A percentile compares a stretch with the other conserved stretches of the same genome.
Conservation (phyloP, 2,329 filamentous ascomycete genomes). For the Cercospora sp. region DNA sequence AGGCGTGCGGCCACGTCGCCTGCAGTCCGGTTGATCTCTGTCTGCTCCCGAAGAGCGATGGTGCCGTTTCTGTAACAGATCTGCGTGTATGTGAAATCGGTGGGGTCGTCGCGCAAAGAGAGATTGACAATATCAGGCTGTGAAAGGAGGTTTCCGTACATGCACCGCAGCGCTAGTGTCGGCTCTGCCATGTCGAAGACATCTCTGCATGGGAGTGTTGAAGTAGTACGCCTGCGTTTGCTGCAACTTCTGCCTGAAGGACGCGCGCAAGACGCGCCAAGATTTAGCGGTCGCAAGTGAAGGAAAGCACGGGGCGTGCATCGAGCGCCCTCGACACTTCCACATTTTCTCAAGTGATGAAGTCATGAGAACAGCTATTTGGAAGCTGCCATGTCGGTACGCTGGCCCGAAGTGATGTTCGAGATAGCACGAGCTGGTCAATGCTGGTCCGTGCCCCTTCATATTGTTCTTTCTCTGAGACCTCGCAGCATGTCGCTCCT, state of each 20-base stretch:
- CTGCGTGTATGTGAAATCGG: conserved; percentile 7
- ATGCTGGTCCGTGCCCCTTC: conserved; percentile 8
- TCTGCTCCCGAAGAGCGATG: neutral
- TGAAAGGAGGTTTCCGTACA: conserved; percentile 3
- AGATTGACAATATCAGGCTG: neutral
- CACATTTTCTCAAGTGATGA: neutral
- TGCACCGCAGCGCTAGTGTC: conserved; percentile 8
- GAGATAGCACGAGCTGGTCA: conserved; percentile 1
- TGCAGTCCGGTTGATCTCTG: neutral
- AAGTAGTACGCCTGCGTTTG: neutral
- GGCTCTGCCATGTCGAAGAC: neutral
- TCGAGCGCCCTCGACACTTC: neutral
- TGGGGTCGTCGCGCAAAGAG: neutral
- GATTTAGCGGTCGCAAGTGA: neutral
- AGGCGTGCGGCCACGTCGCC: neutral
- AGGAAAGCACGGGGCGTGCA: neutral
- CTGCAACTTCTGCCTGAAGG: neutral
- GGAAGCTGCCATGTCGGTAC: neutral
- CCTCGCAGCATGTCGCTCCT: conserved; percentile 18
- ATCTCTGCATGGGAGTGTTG: neutral
- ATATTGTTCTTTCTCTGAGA: conserved; percentile 21
- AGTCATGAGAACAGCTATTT: neutral
- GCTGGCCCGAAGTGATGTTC: neutral
- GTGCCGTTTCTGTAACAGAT: neutral
- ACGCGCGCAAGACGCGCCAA: neutral